phyloP scores from a whole-genome alignment of 1,284 basidiomycete genomes.

The Cryptococcus floricola region DNA sequence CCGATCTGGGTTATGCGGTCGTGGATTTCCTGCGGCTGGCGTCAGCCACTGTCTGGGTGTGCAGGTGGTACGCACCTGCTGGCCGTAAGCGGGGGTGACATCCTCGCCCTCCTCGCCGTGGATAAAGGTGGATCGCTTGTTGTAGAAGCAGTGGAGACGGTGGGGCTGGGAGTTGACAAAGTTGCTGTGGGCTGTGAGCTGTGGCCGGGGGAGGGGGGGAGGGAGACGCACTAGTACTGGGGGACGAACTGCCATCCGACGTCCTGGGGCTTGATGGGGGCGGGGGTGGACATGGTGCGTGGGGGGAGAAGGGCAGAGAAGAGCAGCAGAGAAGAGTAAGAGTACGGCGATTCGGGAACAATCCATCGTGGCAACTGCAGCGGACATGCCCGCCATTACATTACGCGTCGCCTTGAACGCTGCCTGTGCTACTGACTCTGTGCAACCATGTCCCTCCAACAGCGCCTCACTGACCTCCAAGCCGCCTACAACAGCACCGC shows the following conservation, averaged over 20 bases:
- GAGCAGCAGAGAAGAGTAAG: too few species aligned
- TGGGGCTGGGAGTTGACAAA: conserved; percentile 97
- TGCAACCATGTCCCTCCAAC: conserved; percentile 43
- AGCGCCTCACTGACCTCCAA: conserved; percentile 40
- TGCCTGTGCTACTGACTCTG: too few species aligned
- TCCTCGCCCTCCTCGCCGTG: conserved; percentile 96
- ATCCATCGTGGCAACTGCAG: too few species aligned
- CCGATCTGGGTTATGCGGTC: conserved; percentile 89
- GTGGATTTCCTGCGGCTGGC: conserved; percentile 78
- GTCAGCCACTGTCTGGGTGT: conserved; percentile 7
- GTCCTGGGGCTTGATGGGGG: conserved; percentile 36
- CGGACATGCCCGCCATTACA: neutral
- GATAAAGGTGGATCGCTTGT: conserved; percentile 92
- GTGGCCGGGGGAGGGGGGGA: neutral
- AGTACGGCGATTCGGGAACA: too few species aligned
- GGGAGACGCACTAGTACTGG: conserved; percentile 68
- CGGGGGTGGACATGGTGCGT: conserved; percentile 8
- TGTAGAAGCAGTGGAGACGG: conserved; percentile 98
- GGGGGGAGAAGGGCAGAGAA: conserved; percentile 4
- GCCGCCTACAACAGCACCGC: conserved; percentile 28
- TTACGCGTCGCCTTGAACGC: conserved; percentile 2
- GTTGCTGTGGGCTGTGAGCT: conserved; percentile 53
- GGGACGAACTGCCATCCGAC: conserved; percentile 97
- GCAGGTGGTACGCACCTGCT: conserved; percentile 62
- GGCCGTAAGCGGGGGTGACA: conserved; percentile 74